Conservation (phyloP, 2,329 filamentous ascomycete species). For the Alternaria sp. region DNA sequence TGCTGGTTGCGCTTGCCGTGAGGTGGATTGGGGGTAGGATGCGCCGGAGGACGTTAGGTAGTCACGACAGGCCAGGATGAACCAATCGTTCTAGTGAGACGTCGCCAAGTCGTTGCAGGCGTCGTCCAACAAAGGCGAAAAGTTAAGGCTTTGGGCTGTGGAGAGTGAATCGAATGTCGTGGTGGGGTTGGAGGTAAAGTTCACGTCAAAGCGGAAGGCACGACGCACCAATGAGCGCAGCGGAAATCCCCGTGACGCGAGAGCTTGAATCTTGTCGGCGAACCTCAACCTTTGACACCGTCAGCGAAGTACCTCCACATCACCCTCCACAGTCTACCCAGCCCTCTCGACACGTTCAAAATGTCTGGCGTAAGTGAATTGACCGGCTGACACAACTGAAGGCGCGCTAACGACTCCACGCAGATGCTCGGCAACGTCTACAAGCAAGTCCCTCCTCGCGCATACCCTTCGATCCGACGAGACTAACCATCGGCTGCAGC, state of each 20-base stretch:
- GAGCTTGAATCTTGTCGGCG: slow-evolving; percentile 33
- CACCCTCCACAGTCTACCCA: slow-evolving; percentile 32
- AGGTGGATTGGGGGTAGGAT: slow-evolving; percentile 1
- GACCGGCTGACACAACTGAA: slow-evolving; percentile 10
- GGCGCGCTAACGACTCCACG: slow-evolving; percentile 39
- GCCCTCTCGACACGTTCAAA: slow-evolving; percentile 49
- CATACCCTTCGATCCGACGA: slow-evolving; percentile 21
- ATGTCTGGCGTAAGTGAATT: slow-evolving; percentile 68
- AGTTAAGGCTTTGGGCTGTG: not conserved
- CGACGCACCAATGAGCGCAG: slow-evolving; percentile 39
- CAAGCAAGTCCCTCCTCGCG: slow-evolving; percentile 54
- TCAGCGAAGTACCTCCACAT: slow-evolving; percentile 35
- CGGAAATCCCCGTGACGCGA: slow-evolving; percentile 34
- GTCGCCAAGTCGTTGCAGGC: not conserved
- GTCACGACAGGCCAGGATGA: not conserved
- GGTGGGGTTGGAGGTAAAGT: slow-evolving; percentile 22
- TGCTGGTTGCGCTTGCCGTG: slow-evolving; percentile 12
- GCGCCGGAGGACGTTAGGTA: slow-evolving; percentile 8
- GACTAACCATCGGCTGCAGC: slow-evolving; percentile 63
- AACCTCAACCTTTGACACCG: slow-evolving; percentile 34
- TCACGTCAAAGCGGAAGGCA: slow-evolving; percentile 17
- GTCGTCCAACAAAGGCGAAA: not conserved
- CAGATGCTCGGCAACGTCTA: slow-evolving; percentile 65
- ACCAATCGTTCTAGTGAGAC: slow-evolving; percentile 4
- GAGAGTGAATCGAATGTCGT: not conserved